Conservation (phyloP, 257 asterid genomes). For the Craterostigma plantagineum region DNA sequence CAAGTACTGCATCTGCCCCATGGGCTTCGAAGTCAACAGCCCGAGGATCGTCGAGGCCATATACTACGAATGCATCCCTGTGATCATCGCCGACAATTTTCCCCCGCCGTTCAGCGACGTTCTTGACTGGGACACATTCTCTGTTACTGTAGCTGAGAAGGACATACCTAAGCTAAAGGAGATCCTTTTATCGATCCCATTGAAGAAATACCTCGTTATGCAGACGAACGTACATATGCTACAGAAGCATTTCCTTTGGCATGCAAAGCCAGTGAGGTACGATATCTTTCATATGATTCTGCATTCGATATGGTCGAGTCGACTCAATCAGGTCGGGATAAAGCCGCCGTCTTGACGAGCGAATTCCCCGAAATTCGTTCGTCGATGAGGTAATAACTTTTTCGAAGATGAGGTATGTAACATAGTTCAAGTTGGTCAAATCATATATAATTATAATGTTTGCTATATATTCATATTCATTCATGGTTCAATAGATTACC, state of each 20-base stretch:
- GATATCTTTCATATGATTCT: constrained; percentile 83
- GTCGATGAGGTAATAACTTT: too few species aligned
- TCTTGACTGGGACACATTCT: constrained; percentile 60
- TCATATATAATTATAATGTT: too few species aligned
- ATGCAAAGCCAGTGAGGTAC: constrained; percentile 39
- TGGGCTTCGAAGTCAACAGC: constrained; percentile 89
- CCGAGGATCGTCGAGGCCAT: constrained; percentile 86
- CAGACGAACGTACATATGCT: constrained; percentile 56
- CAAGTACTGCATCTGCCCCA: constrained; percentile 83
- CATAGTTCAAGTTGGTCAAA: too few species aligned
- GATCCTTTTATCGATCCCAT: constrained; percentile 47
- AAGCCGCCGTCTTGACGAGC: too few species aligned
- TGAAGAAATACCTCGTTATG: constrained; percentile 34
- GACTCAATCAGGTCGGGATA: constrained; percentile 42
- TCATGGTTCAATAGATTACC: too few species aligned
- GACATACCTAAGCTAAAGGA: constrained; percentile 71
- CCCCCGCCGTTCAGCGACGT: constrained; percentile 49
- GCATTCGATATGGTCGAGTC: constrained; percentile 71
- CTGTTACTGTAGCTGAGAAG: constrained; percentile 49
- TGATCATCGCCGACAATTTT: constrained; percentile 63
- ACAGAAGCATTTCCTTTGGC: constrained; percentile 87
- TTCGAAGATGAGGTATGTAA: too few species aligned
- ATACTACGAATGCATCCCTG: constrained; percentile 77
- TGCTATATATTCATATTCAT: too few species aligned
- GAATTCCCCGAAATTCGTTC: too few species aligned